Conservation (phyloP, 768 basidiomycete genomes). For the Hericium rajendrae region DNA sequence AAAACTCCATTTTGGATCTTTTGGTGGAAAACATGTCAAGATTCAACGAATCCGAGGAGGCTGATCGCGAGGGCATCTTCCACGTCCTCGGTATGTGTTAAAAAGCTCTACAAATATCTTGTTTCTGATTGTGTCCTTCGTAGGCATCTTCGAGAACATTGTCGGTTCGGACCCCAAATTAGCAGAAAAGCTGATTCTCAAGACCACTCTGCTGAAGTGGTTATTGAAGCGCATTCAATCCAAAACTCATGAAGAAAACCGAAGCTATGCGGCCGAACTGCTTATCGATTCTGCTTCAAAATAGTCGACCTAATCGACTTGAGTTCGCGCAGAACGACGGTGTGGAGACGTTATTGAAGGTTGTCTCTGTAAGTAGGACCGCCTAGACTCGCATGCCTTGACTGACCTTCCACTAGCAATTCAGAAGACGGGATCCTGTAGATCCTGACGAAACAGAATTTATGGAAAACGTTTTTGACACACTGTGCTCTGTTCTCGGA, state of each 20-base stretch:
- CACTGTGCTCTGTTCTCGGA: constrained; percentile 75
- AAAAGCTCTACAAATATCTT: background rate
- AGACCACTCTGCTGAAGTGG: constrained; percentile 74
- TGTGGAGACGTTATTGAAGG: constrained; percentile 65
- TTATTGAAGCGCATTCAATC: constrained; percentile 65
- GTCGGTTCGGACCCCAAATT: constrained; percentile 77
- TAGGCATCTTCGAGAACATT: constrained; percentile 89
- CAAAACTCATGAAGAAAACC: constrained; percentile 79
- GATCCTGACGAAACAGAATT: constrained; percentile 91
- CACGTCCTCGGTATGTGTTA: constrained; percentile 68
- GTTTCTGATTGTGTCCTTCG: background rate
- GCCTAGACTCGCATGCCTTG: background rate
- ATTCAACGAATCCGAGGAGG: constrained; percentile 85
- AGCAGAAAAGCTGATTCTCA: constrained; percentile 56
- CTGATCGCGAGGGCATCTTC: constrained; percentile 87
- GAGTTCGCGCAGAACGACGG: constrained; percentile 67
- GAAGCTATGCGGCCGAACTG: constrained; percentile 87
- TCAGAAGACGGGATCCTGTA: constrained; percentile 71
- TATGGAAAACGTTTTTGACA: constrained; percentile 95
- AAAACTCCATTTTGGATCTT: constrained; percentile 77
- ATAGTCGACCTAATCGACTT: constrained; percentile 57
- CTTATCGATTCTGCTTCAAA: constrained; percentile 88
- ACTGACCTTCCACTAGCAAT: constrained; percentile 48
- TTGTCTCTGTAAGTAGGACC: constrained; percentile 58
- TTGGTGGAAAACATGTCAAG: constrained; percentile 83